Conservation (phyloP, 805 yeast species). For the Grigorovia jiainica region DNA sequence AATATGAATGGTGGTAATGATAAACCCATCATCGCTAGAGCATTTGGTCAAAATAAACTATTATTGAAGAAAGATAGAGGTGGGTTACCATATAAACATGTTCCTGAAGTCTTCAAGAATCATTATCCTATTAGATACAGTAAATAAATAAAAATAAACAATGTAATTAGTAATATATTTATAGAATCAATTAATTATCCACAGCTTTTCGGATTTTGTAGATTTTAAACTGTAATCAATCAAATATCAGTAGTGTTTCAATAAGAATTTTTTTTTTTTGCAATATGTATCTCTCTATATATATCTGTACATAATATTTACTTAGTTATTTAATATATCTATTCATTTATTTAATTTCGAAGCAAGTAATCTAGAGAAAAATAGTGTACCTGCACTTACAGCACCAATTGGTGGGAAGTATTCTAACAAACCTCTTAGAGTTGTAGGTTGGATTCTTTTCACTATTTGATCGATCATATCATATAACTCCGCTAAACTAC, state of each 20-base stretch:
- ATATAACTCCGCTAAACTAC: conserved; percentile 35
- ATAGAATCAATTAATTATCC: too few species aligned
- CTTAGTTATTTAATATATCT: too few species aligned
- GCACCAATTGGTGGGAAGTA: conserved; percentile 36
- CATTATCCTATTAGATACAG: conserved; percentile 13
- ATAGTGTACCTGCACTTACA: conserved; percentile 23
- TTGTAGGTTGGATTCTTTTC: conserved; percentile 31
- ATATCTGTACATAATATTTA: too few species aligned
- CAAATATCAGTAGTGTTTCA: too few species aligned
- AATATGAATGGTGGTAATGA: conserved; percentile 2
- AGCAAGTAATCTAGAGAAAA: conserved; percentile 17
- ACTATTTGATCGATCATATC: conserved; percentile 35
- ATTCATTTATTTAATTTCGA: conserved; percentile 3
- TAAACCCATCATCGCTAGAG: conserved; percentile 23
- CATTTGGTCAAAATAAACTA: conserved; percentile 27
- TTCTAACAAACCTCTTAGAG: conserved; percentile 24
- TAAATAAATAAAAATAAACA: background rate
- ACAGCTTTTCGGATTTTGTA: too few species aligned
- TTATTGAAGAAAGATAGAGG: conserved; percentile 28
- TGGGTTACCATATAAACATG: conserved; percentile 27
- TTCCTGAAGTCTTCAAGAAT: conserved; percentile 25
- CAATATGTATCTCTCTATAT: too few species aligned
- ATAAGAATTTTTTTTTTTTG: too few species aligned
- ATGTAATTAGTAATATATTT: too few species aligned
- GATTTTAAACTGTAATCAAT: too few species aligned